A percentile compares a stretch with the other conserved stretches of the same genome.
Conservation (phyloP, 495 filamentous ascomycete species). For the Daldinia loculata region DNA sequence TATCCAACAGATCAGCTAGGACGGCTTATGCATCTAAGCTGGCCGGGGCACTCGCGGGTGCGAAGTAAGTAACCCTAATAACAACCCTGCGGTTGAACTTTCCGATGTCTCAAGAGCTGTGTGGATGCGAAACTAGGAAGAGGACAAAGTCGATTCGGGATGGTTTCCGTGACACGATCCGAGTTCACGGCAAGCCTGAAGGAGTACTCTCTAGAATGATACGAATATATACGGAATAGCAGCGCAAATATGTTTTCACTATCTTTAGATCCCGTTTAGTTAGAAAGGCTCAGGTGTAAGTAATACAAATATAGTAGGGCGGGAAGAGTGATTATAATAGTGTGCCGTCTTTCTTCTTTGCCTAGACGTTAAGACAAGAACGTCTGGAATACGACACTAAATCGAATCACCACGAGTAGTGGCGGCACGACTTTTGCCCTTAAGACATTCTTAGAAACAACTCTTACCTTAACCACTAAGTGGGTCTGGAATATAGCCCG, state of each 20-base stretch:
- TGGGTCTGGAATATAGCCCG: slow-evolving; percentile 32
- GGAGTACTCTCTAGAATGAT: slow-evolving; percentile 14
- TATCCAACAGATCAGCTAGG: slow-evolving; percentile 44
- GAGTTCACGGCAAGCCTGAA: slow-evolving; percentile 6
- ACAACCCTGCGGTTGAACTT: slow-evolving; percentile 1
- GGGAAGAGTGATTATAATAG: slow-evolving; percentile 21
- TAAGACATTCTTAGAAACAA: slow-evolving; percentile 30
- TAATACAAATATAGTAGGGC: slow-evolving; percentile 9
- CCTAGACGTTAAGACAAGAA: slow-evolving; percentile 8
- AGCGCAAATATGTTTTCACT: slow-evolving; percentile 41
- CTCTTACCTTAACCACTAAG: slow-evolving; percentile 33
- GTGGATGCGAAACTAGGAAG: slow-evolving; percentile 4
- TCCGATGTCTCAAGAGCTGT: not conserved
- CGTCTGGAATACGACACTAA: slow-evolving; percentile 16
- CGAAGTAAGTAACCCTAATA: slow-evolving; percentile 22
- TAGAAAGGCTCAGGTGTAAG: slow-evolving; percentile 32
- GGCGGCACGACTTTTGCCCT: slow-evolving; percentile 18
- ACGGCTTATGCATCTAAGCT: slow-evolving; percentile 47
- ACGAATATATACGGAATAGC: slow-evolving; percentile 25
- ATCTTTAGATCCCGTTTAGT: slow-evolving; percentile 35
- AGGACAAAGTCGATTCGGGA: slow-evolving; percentile 20
- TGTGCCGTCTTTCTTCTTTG: slow-evolving; percentile 2
- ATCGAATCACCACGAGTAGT: slow-evolving; percentile 26
- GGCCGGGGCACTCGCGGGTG: slow-evolving; percentile 22
- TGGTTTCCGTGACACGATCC: slow-evolving; percentile 29